A percentile compares a stretch with the other conserved stretches of the same genome.
Evolutionary conservation across 768 basidiomycete species (phyloP).

Genomic region (Tricholoma flavovirens): DNA sequence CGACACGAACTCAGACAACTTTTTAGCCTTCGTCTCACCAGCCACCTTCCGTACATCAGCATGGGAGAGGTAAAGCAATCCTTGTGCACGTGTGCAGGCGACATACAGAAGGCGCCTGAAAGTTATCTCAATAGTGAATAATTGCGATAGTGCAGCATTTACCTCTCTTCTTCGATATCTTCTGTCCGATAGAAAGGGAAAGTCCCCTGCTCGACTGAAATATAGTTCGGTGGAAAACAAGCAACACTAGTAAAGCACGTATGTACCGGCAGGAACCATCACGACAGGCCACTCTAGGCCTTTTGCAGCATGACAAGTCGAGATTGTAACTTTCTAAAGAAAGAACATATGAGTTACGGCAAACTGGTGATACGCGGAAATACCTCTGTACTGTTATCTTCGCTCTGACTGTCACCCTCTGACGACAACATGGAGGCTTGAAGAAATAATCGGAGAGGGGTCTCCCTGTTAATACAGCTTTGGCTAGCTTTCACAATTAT

Average conservation of each 20-base stretch:
- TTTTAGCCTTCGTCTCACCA: constrained; percentile 37
- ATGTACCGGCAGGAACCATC: constrained; percentile 69
- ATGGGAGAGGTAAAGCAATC: constrained; percentile 56
- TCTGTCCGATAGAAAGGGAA: constrained; percentile 74
- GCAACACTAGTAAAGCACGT: neutral
- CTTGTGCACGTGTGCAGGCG: constrained; percentile 82
- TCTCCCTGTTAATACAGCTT: constrained; percentile 28
- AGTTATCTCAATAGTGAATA: neutral
- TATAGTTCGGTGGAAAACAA: constrained; percentile 1
- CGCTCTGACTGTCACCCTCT: constrained; percentile 60
- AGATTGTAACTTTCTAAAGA: constrained; percentile 70
- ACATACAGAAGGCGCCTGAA: constrained; percentile 79
- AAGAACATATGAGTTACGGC: neutral
- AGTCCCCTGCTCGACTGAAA: constrained; percentile 60
- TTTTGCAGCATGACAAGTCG: constrained; percentile 87
- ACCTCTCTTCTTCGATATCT: constrained; percentile 81
- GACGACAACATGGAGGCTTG: constrained; percentile 82
- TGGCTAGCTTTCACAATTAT: neutral
- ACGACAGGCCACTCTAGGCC: constrained; percentile 92
- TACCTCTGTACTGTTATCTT: constrained; percentile 30
- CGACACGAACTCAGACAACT: constrained; percentile 55
- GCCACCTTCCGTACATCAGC: constrained; percentile 40
- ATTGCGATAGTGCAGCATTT: constrained; percentile 8
- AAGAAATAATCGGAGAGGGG: constrained; percentile 64
- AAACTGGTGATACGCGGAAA: neutral